Conservation (phyloP, 2,329 filamentous ascomycete species). For the Aspergillus fischeri region DNA sequence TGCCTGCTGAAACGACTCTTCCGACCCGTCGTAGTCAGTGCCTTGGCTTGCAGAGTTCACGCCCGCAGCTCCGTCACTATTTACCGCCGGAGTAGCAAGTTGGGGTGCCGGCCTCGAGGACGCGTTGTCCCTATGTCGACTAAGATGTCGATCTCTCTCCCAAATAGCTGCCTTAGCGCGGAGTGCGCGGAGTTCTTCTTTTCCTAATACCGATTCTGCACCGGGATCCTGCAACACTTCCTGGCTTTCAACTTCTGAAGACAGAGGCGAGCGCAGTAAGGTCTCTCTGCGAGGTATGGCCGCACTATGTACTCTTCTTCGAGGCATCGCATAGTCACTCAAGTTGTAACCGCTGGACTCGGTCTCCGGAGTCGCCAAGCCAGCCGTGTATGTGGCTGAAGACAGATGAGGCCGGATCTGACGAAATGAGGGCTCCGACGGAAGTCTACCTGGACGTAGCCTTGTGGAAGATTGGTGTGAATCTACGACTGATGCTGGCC, state of each 20-base stretch:
- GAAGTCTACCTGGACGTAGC: constrained; percentile 29
- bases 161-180: constrained; percentile 10
- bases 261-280: constrained; percentile 29
- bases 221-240: constrained; percentile 11
- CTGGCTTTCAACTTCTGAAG: constrained; percentile 26
- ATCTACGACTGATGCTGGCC: constrained; percentile 52
- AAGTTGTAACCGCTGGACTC: constrained; percentile 29
- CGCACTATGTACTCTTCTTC: constrained; percentile 30
- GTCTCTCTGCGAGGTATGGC: constrained; percentile 30
- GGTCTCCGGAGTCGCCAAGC: constrained; percentile 40
- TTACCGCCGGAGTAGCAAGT: background rate
- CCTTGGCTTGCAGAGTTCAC: constrained; percentile 19
- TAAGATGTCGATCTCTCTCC: constrained; percentile 14
- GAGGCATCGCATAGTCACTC: constrained; percentile 23
- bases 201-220: constrained; percentile 13
- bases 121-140: constrained; percentile 9
- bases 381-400: constrained; percentile 27
- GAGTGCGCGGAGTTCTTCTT: constrained; percentile 11
- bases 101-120: constrained; percentile 9
- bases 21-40: constrained; percentile 20
- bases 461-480: constrained; percentile 45
- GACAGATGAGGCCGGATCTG: constrained; percentile 33
- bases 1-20: constrained; percentile 16
- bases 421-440: constrained; percentile 50
- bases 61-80: constrained; percentile 7